Evolutionary conservation across 768 basidiomycete genomes (phyloP), one percentile per base, ranked within the genome.

Genomic region (Calocybe gangraenosa): DNA sequence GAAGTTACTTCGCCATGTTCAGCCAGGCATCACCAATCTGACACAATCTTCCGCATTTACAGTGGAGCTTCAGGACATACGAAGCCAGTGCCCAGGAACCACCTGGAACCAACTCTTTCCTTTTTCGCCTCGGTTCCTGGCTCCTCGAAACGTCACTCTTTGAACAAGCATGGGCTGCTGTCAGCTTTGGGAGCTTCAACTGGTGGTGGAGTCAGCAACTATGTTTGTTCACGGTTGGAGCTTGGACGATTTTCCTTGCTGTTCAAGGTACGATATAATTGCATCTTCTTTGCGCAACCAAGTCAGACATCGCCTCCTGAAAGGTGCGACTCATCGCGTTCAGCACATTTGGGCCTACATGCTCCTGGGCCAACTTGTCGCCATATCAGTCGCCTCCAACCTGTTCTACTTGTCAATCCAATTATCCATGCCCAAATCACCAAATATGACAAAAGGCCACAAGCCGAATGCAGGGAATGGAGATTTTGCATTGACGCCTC

Each of bases 181-280:
- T 71, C 6, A 78, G 73, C 55, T 65, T 58, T 17, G 68, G 70
- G 22, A 61, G 67, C 0, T 47, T 70, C 35, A 77, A 75, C 38
- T 85, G 82, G 82, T 85, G 82, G 83, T 83, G 82, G 79, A 78
- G 76, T 50, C 75, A 82, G 58, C 79, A 82, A 55, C 59, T 83
- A 11, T 82, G 79, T 56, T 53, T 79, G 17, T 82, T 71, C 63
- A 81, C 82, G 3, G 74, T 70, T 5, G 78, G 79, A 1, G 64
- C 71, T 13, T 79, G 78, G 74, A 78, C 79, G 0, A 58, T 76
- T 1, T 73, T 81, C 47, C 54, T 84, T 1, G 62, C 63, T 11
- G 61, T 62, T 4, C 68, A 83, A 67, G 79, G 84, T 79, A 46
- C 47, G 67, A 57, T 20, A n/a, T n/a, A n/a, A n/a, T 22, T n/a